Evolutionary conservation across 1,284 basidiomycete genomes (phyloP).

Genomic region (Caloboletus inedulis): DNA sequence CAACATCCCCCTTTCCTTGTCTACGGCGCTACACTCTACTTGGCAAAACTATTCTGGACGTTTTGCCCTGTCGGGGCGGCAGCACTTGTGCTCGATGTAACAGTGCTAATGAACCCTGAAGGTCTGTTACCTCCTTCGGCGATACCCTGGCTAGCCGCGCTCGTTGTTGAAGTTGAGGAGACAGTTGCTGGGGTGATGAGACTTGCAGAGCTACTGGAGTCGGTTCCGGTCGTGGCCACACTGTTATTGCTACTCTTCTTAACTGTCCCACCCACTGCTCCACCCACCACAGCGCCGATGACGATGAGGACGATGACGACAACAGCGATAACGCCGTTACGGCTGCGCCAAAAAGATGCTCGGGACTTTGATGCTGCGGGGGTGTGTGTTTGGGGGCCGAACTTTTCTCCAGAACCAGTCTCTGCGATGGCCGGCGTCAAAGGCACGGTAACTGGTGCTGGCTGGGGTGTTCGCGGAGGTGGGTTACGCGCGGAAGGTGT

Average conservation of each 20-base stretch:
- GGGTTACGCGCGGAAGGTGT: slow-evolving; percentile 16
- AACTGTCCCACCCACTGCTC: slow-evolving; percentile 54
- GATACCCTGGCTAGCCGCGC: background rate
- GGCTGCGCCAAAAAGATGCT: slow-evolving; percentile 31
- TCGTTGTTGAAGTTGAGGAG: too few relatives aligned
- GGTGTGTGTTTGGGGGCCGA: background rate
- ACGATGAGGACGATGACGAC: slow-evolving; percentile 39
- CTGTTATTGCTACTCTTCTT: slow-evolving; percentile 27
- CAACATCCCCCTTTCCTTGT: too few relatives aligned
- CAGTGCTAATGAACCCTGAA: background rate
- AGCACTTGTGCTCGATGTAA: too few relatives aligned
- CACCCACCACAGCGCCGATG: slow-evolving; percentile 56
- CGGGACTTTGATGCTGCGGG: slow-evolving; percentile 1
- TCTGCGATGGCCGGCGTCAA: slow-evolving; percentile 6
- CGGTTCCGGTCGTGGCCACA: background rate
- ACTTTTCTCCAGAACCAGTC: slow-evolving; percentile 23
- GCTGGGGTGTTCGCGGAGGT: slow-evolving; percentile 8
- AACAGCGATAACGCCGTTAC: slow-evolving; percentile 39
- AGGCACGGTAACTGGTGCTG: background rate
- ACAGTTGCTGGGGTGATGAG: too few relatives aligned
- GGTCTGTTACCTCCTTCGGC: background rate
- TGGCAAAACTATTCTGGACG: too few relatives aligned
- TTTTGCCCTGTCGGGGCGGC: too few relatives aligned
- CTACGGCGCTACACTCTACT: too few relatives aligned
- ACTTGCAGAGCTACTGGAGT: background rate